phyloP scores from a whole-genome alignment of 148 eudicot genomes.

The Pouteria glomerata region DNA sequence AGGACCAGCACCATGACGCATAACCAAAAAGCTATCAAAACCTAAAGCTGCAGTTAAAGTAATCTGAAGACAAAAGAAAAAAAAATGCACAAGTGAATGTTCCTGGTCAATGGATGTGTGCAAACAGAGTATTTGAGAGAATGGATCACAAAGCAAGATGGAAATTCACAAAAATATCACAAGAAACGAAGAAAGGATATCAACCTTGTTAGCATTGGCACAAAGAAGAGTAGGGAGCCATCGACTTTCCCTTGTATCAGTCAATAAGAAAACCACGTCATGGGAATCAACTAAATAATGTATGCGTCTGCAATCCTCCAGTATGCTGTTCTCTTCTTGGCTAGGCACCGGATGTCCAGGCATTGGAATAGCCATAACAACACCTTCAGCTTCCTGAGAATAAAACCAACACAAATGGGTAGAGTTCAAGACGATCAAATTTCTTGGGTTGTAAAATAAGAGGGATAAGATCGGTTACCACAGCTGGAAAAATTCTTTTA shows the following conservation, averaged over 20 bases:
- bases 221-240: constrained; percentile 90
- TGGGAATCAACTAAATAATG: constrained; percentile 68
- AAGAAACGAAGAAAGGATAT: not conserved
- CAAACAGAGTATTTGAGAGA: not conserved
- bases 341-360: constrained; percentile 84
- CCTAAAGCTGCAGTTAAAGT: constrained; percentile 84
- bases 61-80: constrained; percentile 37
- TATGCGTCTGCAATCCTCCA: constrained; percentile 68
- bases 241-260: constrained; percentile 97
- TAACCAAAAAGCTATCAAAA: constrained; percentile 91
- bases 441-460: not conserved
- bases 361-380: constrained; percentile 93
- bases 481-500: constrained; percentile 67
- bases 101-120: not conserved
- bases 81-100: not conserved
- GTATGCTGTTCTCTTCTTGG: constrained; percentile 61
- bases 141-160: not conserved
- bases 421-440: not conserved
- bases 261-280: constrained; percentile 77
- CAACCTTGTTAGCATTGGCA: constrained; percentile 76
- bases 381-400: constrained; percentile 77
- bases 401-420: not conserved
- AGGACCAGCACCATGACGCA: constrained; percentile 96
- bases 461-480: constrained; percentile 39
- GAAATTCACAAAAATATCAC: not conserved